Evolutionary conservation across 345 rosid genomes (phyloP).

Genomic region (Dimocarpus longan): DNA sequence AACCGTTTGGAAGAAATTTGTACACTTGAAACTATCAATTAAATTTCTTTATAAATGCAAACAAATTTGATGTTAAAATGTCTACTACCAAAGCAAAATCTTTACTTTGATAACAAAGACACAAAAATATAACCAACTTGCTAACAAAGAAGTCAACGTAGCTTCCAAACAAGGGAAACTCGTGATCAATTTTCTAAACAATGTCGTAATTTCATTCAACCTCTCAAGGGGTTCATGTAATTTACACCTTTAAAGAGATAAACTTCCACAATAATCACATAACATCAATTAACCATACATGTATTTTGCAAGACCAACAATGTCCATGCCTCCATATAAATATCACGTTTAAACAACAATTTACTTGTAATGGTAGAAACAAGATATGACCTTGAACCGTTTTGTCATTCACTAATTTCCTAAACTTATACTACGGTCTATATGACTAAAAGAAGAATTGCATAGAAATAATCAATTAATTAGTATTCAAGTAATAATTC

Average conservation of each 20-base stretch:
- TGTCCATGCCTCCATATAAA: neutral
- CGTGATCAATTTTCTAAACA: too few relatives aligned
- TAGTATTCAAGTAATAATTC: neutral
- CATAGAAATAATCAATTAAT: neutral
- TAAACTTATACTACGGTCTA: neutral
- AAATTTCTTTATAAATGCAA: neutral
- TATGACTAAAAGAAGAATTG: neutral
- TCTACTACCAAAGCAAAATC: neutral
- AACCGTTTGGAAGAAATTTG: neutral
- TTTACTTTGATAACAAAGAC: neutral
- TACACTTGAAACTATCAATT: neutral
- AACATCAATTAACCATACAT: neutral
- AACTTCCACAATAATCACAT: neutral
- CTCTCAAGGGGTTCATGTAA: neutral
- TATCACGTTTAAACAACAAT: neutral
- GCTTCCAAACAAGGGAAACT: too few relatives aligned
- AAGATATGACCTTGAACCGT: neutral
- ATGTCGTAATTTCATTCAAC: neutral
- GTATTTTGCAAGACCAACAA: neutral
- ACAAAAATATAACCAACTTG: neutral
- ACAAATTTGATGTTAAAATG: neutral
- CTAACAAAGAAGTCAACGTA: neutral
- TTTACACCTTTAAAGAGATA: neutral
- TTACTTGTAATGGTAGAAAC: neutral
- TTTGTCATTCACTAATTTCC: neutral